phyloP scores from a whole-genome alignment of 1,284 basidiomycete genomes.

The Ceratobasidium sp. region DNA sequence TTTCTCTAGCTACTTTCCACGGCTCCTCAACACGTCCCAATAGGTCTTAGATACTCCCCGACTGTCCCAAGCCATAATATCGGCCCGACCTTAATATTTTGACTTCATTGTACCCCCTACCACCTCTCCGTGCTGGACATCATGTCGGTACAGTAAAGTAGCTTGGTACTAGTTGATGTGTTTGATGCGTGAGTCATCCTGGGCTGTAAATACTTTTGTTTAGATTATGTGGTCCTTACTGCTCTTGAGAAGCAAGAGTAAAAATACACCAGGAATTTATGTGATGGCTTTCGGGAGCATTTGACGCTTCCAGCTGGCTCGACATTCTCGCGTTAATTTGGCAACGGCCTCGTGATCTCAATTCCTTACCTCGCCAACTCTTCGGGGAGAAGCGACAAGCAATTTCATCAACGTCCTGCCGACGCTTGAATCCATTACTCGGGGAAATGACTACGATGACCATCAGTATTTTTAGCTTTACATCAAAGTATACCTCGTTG shows the following conservation, averaged over 20 bases:
- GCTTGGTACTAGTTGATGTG: no score
- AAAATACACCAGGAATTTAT: not conserved
- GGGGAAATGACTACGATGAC: conserved; percentile 8
- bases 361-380: conserved; percentile 20
- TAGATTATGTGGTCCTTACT: not conserved
- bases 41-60: not conserved
- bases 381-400: conserved; percentile 20
- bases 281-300: not conserved
- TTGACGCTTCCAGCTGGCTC: not conserved
- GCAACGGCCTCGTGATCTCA: conserved; percentile 11
- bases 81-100: not conserved
- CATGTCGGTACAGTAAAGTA: no score
- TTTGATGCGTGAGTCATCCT: no score
- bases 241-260: not conserved
- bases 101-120: not conserved
- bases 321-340: not conserved
- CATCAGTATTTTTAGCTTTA: conserved; percentile 1
- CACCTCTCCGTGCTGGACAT: no score
- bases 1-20: not conserved
- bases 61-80: no score
- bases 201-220: not conserved
- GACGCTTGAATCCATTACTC: conserved; percentile 5
- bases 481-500: not conserved
- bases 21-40: not conserved
- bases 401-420: conserved; percentile 15